Evolutionary conservation across 2,329 filamentous ascomycete species (phyloP), one percentile per base, ranked within the genome.

Genomic region (Penicillium sp.): DNA sequence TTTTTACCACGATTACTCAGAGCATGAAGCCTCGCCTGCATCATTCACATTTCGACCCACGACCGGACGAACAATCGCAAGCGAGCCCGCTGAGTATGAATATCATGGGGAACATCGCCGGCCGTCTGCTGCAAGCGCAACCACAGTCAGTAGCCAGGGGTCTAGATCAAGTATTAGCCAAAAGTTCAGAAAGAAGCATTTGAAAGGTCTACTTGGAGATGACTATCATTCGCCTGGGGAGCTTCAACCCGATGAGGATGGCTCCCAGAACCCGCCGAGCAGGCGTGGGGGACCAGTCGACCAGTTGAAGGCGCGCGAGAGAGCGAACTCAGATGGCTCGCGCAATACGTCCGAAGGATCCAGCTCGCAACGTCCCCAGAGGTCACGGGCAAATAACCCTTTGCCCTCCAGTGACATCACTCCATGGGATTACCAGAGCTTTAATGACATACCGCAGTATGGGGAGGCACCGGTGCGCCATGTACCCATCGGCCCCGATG

Each of bases 391-490:
- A 11, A 60, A 59, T 66, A 96, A 91, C n/a, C 92, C 92, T 13
- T 82, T 92, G 50, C 90, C 90, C 41, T 91, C 90, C 13, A 94
- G 91, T 69, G 93, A 97, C 75, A 92, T 99, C 57, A 94, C 96
- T 39, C 94, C 94, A n/a, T 99, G 96, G 82, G 83, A 96, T 60
- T 97, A 94, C 72, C 94, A 97, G 75, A 91, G 94, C 71, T 84
- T 84, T 64, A 85, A 90, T 78, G 89, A 92, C 70, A 90, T 92
- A 68, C 85, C 84, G 45, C 84, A 86, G 63, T 90, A 87, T 76
- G 90, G 89, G 59, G 89, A 92, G 74, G 89, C 89, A 44, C 90
- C 89, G 31, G 86, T 92, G 52, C 84, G 88, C 69, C 82, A 87
- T 65, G 85, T 84, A 59, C 84, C 90, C 60, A 85, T 84, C 40